Evolutionary conservation across 2,329 filamentous ascomycete genomes (phyloP), one percentile per base, ranked within the genome.

Genomic region (Hypoxylon sp.): DNA sequence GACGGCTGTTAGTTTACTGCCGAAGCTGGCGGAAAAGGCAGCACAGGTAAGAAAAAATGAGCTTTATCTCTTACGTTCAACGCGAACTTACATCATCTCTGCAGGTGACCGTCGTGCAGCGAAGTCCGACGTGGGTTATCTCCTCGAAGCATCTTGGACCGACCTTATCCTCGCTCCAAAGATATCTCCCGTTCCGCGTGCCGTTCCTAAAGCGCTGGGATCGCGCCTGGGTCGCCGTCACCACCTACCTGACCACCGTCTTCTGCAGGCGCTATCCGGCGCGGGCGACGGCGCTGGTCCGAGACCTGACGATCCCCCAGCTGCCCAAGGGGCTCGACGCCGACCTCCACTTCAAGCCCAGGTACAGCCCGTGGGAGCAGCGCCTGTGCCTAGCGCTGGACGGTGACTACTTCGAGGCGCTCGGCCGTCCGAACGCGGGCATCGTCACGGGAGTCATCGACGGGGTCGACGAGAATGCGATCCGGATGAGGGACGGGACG

Each of bases 91-190:
- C n/a, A n/a, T n/a, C n/a, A n/a, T n/a, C n/a, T n/a, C n/a, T n/a
- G n/a, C n/a, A n/a, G n/a, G 87, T 92, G 26, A 94, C 91, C 1
- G 92, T 94, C 86, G 81, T 96, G 1, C 92, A 96, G 78, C 86
- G 92, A 58, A 92, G 88, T 41, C 92, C 92, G 0, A 85, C 83
- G 0, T 94, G 91, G 71, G 83, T 93, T 56, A 69, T 90, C 11
- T 34, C 32, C 13, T 3, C 13, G 13, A 11, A 10, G 8, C 32
- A n/a, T 34, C 4, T 5, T 11, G 32, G 3, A 3, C 8, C 3
- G 4, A 34, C 32, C 32, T 11, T 39, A 10, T 32, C 30, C 30
- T 10, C 3, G 30, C 30, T 32, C 2, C 30, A 32, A 7, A 26
- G 7, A 7, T 26, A 26, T 26, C 24, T 4, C 24, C 24, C 7